phyloP scores from a whole-genome alignment of 306 rosid species.

The Cicer yamashitae region DNA sequence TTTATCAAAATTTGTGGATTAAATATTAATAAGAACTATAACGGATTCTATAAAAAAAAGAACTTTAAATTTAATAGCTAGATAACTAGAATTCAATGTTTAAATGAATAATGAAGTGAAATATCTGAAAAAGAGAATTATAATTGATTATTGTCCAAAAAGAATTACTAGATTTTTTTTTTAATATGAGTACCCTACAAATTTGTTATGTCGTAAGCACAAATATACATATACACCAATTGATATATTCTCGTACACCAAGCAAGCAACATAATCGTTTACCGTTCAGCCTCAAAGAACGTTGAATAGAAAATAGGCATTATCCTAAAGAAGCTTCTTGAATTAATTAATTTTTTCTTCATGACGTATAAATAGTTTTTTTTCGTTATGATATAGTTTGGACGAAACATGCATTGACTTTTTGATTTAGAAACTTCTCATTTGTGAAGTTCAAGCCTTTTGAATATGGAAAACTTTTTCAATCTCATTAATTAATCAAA shows the following conservation, averaged over 20 bases:
- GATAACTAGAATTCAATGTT: too few species aligned
- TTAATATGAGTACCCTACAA: not conserved
- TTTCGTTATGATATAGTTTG: not conserved
- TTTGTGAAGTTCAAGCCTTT: too few species aligned
- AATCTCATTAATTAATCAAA: too few species aligned
- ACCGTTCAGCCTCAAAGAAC: too few species aligned
- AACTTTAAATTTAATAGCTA: too few species aligned
- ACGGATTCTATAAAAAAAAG: too few species aligned
- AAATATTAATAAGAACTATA: too few species aligned
- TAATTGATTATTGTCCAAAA: not conserved
- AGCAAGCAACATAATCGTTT: not conserved
- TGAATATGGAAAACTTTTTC: not conserved
- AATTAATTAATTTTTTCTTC: not conserved
- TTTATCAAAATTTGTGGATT: too few species aligned
- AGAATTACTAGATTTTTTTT: not conserved
- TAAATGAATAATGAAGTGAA: too few species aligned
- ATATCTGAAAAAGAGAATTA: too few species aligned
- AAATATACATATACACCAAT: not conserved
- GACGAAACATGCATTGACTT: not conserved
- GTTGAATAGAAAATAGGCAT: too few species aligned
- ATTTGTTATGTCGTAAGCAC: not conserved
- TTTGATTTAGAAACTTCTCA: not conserved
- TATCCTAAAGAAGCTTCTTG: too few species aligned
- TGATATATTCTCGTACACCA: not conserved
- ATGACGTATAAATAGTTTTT: not conserved